Percentiles rank a stretch among this genome's conserved stretches.
Conservation (phyloP, 2,329 filamentous ascomycete species). For the Aspergillus latus region DNA sequence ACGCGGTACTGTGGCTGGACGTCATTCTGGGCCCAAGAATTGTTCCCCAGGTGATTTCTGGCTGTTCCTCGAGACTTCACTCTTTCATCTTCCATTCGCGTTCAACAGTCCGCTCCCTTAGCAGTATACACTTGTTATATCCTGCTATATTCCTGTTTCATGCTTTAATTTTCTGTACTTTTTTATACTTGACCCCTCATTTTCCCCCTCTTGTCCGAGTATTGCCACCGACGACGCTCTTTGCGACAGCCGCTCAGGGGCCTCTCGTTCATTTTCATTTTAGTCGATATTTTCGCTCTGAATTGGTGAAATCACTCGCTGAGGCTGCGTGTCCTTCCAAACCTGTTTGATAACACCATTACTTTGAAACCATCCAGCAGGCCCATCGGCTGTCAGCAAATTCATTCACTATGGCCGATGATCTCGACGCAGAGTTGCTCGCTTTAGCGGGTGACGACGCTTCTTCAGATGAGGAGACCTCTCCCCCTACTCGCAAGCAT, state of each 20-base stretch:
- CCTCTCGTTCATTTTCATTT: conserved; percentile 5
- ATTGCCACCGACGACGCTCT: conserved; percentile 14
- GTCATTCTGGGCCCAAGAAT: conserved; percentile 28
- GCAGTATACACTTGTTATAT: conserved; percentile 5
- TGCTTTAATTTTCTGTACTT: conserved; percentile 5
- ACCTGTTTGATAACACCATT: conserved; percentile 1
- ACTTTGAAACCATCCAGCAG: conserved; percentile 15
- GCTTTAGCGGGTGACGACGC: conserved; percentile 73
- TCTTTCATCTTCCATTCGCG: conserved; percentile 17
- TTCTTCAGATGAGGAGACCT: conserved; percentile 54
- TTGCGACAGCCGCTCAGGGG: conserved; percentile 26
- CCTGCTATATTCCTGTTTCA: background rate
- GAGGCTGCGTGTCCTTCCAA: conserved; percentile 6
- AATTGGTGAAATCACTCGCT: conserved; percentile 2
- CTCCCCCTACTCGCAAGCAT: conserved; percentile 56
- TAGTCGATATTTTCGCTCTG: background rate
- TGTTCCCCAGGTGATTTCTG: conserved; percentile 15
- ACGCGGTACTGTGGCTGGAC: conserved; percentile 26
- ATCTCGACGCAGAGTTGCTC: conserved; percentile 90
- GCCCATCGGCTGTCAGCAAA: conserved; percentile 1
- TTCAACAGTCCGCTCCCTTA: background rate
- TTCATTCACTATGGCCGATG: conserved; percentile 65
- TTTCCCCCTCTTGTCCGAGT: conserved; percentile 4
- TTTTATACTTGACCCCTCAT: conserved; percentile 14
- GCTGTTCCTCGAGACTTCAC: conserved; percentile 12